Base-by-base conservation (phyloP, 129 eudicot species). In the Gnaphalium uliginosum region DNA sequence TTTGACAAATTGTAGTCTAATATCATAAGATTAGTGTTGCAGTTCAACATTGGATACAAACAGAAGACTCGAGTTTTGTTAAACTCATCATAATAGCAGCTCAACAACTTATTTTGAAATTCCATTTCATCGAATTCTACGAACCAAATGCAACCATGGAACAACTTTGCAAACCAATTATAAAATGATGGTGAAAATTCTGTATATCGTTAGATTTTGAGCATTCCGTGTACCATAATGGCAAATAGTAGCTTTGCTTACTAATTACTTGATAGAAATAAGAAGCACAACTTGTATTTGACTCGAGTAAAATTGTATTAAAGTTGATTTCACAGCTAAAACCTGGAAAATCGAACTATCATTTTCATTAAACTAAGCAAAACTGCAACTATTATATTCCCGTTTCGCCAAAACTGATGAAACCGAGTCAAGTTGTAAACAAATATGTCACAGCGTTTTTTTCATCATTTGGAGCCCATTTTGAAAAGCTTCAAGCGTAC, bases 141-240 rank as follows among this genome's bases (percentile, higher is more conserved):
- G n/a, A n/a, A n/a, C n/a, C n/a, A n/a, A n/a, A n/a, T n/a, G n/a
- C n/a, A n/a, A n/a, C n/a, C n/a, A n/a, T 50, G 21, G 57, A 15
- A 50, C 21, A 4, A 50, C 21, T 51, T 58, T 29, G 65, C 24
- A 59, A 22, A 10, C 14, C 14, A 39, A 14, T 9, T 10, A 23
- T 65, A 18, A 30, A 35, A 67, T 67, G 71, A 67, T 67, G 54
- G 30, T 67, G n/a, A 37, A 39, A 10, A 67, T 67, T n/a, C 2
- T 6, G 3, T 66, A 9, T 19, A 67, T 67, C 30, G 37, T 21
- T 35, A 67, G 29, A 37, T 67, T 67, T 37, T 39, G 17, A 17
- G 22, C 15, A 8, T 33, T 32, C n/a, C 19, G 43, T 65, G 24
- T 32, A 65, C 23, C 69, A 32, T 65, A 17, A 17, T 65, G 69